Conservation (phyloP, 495 filamentous ascomycete species). For the Astrocystis sublimbata region DNA sequence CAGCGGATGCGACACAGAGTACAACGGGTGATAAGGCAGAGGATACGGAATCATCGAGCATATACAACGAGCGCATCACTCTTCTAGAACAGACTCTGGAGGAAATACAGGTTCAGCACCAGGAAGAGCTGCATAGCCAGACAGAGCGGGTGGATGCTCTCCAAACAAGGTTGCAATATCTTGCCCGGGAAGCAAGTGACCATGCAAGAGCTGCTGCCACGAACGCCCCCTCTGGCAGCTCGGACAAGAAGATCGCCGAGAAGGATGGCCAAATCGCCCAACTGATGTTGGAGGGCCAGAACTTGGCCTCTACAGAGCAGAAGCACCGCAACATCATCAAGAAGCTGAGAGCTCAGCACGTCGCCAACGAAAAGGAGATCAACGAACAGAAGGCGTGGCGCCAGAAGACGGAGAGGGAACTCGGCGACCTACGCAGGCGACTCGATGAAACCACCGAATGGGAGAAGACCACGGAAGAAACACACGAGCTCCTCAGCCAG, state of each 20-base stretch:
- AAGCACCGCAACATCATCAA: conserved; percentile 81
- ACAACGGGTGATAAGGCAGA: no score
- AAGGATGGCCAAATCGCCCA: conserved; percentile 88
- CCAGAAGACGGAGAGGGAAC: conserved; percentile 67
- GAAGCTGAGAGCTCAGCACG: conserved; percentile 66
- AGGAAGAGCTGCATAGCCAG: conserved; percentile 78
- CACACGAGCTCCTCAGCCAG: conserved; percentile 63
- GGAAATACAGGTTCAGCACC: conserved; percentile 61
- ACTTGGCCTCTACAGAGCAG: conserved; percentile 80
- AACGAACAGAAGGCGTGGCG: conserved; percentile 62
- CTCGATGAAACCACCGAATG: conserved; percentile 65
- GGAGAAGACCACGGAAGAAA: conserved; percentile 66
- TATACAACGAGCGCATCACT: conserved; percentile 43
- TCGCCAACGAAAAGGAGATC: conserved; percentile 64
- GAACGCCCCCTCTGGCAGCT: conserved; percentile 60
- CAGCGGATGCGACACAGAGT: conserved; percentile 6
- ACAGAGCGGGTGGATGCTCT: conserved; percentile 91
- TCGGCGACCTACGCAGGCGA: conserved; percentile 57
- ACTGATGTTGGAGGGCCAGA: conserved; percentile 90
- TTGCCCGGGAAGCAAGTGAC: conserved; percentile 76
- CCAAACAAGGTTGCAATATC: conserved; percentile 84
- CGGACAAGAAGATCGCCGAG: conserved; percentile 77
- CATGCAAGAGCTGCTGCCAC: conserved; percentile 64
- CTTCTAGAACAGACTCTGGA: conserved; percentile 60
- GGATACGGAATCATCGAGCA: not conserved